Conservation (phyloP, 805 yeast species). For the Ogataea polymorpha region DNA sequence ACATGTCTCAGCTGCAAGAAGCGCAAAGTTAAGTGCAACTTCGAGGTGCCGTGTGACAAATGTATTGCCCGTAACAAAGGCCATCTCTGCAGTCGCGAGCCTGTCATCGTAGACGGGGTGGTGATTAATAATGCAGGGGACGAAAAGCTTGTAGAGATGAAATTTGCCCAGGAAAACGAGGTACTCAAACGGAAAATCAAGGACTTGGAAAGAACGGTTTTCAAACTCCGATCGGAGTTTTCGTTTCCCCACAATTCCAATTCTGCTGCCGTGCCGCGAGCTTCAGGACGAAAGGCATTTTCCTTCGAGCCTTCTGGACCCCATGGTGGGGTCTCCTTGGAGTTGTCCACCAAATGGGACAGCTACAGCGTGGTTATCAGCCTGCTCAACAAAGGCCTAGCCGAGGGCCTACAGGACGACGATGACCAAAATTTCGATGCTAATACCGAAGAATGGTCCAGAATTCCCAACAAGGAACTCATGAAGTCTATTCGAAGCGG, state of each 20-base stretch:
- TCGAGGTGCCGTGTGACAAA: conserved; percentile 43
- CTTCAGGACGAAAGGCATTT: neutral
- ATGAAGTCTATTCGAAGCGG: conserved; percentile 10
- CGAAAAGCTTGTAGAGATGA: neutral
- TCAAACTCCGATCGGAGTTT: conserved; percentile 4
- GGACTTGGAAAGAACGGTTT: conserved; percentile 26
- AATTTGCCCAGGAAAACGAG: neutral
- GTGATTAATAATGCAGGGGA: conserved; percentile 27
- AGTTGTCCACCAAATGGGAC: conserved; percentile 22
- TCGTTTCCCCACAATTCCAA: neutral
- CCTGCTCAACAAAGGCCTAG: conserved; percentile 24
- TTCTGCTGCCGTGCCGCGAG: neutral
- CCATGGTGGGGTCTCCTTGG: neutral
- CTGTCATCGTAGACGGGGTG: conserved; percentile 33
- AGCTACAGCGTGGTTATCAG: conserved; percentile 26
- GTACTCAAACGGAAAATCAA: conserved; percentile 17
- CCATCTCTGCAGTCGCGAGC: conserved; percentile 33
- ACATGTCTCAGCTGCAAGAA: conserved; percentile 47
- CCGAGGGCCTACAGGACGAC: conserved; percentile 23
- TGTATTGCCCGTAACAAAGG: conserved; percentile 36
- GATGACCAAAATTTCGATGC: conserved; percentile 24
- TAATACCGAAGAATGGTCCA: conserved; percentile 32
- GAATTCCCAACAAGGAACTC: conserved; percentile 13
- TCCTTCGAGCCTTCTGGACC: neutral
- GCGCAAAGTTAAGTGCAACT: conserved; percentile 49